Evolutionary conservation across 768 basidiomycete genomes (phyloP).

Genomic region (Hydnomerulius pinastri): DNA sequence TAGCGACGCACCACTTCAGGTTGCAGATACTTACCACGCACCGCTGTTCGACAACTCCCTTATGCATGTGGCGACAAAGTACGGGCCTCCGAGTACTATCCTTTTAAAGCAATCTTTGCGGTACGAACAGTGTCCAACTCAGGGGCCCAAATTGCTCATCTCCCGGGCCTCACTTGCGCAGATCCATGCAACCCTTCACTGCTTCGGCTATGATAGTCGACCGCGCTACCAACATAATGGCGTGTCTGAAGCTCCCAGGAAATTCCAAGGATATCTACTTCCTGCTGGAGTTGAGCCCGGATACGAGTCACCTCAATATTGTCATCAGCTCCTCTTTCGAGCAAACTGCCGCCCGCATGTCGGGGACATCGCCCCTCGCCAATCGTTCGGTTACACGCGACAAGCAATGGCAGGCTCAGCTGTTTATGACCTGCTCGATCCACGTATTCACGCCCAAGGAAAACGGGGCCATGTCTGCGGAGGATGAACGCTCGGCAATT

Average conservation of each 20-base stretch:
- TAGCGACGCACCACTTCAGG: conserved; percentile 43
- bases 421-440: conserved; percentile 58
- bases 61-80: conserved; percentile 35
- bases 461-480: conserved; percentile 10
- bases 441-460: conserved; percentile 49
- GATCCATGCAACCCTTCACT: conserved; percentile 24
- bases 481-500: conserved; percentile 34
- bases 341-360: conserved; percentile 45
- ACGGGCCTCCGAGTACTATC: conserved; percentile 37
- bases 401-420: conserved; percentile 63
- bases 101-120: conserved; percentile 34
- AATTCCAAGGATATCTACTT: conserved; percentile 43
- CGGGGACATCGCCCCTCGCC: conserved; percentile 49
- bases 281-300: conserved; percentile 63
- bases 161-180: no score
- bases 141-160: no score
- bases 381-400: conserved; percentile 41
- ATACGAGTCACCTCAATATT: conserved; percentile 51
- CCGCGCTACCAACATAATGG: conserved; percentile 60
- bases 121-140: conserved; percentile 20
- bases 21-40: conserved; percentile 48
- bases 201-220: conserved; percentile 51
- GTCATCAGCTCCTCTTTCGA: conserved; percentile 51
- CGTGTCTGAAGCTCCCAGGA: conserved; percentile 42
- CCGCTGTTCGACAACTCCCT: conserved; percentile 51